A percentile compares a stretch with the other conserved stretches of the same genome.
Conservation (phyloP, 2,329 filamentous ascomycete species). For the Fusarium continuum region DNA sequence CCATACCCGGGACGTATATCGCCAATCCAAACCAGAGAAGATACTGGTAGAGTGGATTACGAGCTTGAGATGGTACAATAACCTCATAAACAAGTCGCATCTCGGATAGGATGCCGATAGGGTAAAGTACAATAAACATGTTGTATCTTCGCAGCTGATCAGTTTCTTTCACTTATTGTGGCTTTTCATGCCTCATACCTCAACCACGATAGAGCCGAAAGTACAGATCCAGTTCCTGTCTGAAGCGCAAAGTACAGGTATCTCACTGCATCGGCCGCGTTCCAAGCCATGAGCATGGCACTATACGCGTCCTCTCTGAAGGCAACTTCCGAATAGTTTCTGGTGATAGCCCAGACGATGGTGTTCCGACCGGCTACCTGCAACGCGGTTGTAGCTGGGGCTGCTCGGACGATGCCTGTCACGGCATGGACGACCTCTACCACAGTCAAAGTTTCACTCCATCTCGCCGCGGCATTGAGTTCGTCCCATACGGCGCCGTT, state of each 20-base stretch:
- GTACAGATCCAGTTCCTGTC: constrained; percentile 9
- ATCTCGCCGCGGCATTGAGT: constrained; percentile 27
- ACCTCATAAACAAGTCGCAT: constrained; percentile 32
- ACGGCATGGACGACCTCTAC: constrained; percentile 29
- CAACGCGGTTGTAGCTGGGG: constrained; percentile 28
- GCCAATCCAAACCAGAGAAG: constrained; percentile 31
- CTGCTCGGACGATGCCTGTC: constrained; percentile 26
- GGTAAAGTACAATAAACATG: constrained; percentile 32
- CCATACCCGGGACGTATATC: constrained; percentile 25
- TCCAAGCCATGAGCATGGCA: constrained; percentile 35
- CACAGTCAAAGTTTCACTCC: constrained; percentile 26
- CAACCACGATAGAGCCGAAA: constrained; percentile 19
- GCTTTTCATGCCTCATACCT: constrained; percentile 7
- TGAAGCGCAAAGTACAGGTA: constrained; percentile 36
- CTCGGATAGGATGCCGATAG: constrained; percentile 31
- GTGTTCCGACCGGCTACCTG: constrained; percentile 38
- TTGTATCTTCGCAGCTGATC: constrained; percentile 13
- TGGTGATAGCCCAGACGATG: constrained; percentile 38
- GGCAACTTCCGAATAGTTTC: constrained; percentile 34
- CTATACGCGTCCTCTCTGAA: constrained; percentile 23
- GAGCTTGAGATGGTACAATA: constrained; percentile 24
- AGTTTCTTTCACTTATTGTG: neutral
- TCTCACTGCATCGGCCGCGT: constrained; percentile 29
- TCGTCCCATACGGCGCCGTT: constrained; percentile 30
- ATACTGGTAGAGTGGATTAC: constrained; percentile 30